phyloP scores from a whole-genome alignment of 805 yeast species.

The Kodamaea laetipori region DNA sequence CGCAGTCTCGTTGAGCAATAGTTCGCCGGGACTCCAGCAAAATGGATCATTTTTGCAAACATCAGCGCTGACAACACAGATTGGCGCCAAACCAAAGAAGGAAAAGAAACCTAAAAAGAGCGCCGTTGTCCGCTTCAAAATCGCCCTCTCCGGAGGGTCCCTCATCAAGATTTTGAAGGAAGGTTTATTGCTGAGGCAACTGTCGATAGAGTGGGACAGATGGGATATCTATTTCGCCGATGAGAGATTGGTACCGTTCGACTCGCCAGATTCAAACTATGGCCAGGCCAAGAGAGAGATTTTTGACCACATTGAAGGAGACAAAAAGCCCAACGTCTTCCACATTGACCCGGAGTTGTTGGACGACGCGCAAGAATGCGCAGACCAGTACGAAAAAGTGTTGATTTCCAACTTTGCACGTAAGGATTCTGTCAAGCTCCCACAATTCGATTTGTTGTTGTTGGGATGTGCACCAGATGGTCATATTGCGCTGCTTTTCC shows the following conservation, averaged over 20 bases:
- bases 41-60: slow-evolving; percentile 10
- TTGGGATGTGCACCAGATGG: slow-evolving; percentile 99
- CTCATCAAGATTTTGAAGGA: slow-evolving; percentile 82
- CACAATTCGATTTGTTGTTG: slow-evolving; percentile 87
- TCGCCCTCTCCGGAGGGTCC: slow-evolving; percentile 93
- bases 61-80: slow-evolving; percentile 13
- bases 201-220: slow-evolving; percentile 82
- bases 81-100: slow-evolving; percentile 24
- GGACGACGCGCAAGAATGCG: slow-evolving; percentile 85
- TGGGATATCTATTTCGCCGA: slow-evolving; percentile 98
- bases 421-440: slow-evolving; percentile 93
- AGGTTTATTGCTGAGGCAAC: slow-evolving; percentile 71
- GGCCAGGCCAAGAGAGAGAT: slow-evolving; percentile 85
- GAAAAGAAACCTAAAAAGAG: slow-evolving; percentile 51
- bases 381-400: slow-evolving; percentile 87
- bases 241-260: slow-evolving; percentile 90
- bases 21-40: slow-evolving; percentile 14
- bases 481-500: slow-evolving; percentile 95
- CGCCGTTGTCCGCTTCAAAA: slow-evolving; percentile 73
- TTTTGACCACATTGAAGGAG: slow-evolving; percentile 65
- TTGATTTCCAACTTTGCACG: slow-evolving; percentile 90
- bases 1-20: slow-evolving; percentile 20
- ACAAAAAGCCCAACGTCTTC: slow-evolving; percentile 66
- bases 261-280: slow-evolving; percentile 78
- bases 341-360: slow-evolving; percentile 80